Evolutionary conservation across 495 filamentous ascomycete species (phyloP).

Genomic region (Lophiotrema nucula): DNA sequence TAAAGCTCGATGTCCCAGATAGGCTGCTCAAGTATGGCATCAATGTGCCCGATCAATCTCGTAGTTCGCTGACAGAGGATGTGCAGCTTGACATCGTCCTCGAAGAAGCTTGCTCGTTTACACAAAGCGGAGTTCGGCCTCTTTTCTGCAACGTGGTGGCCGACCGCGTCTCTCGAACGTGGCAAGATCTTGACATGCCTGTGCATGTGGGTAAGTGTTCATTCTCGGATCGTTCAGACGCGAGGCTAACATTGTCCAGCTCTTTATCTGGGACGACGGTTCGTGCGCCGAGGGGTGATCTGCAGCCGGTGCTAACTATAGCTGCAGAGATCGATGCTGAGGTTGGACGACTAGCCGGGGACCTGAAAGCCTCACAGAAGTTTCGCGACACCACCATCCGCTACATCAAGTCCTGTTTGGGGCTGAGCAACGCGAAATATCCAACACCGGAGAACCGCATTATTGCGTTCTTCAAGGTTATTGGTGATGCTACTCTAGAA

Average conservation of each 20-base stretch:
- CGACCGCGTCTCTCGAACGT: neutral
- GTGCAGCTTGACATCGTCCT: conserved; percentile 1
- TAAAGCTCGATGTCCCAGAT: conserved; percentile 6
- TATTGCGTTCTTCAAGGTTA: conserved; percentile 10
- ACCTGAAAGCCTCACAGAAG: conserved; percentile 2
- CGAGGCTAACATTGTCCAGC: conserved; percentile 3
- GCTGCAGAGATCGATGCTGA: conserved; percentile 20
- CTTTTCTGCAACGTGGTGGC: conserved; percentile 8
- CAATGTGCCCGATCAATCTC: neutral
- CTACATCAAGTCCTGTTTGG: conserved; percentile 5
- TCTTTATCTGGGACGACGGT: conserved; percentile 40
- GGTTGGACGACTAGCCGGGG: conserved; percentile 9
- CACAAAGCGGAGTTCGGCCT: conserved; percentile 1
- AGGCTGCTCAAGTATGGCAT: conserved; percentile 3
- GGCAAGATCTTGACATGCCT: conserved; percentile 26
- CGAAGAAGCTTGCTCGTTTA: neutral
- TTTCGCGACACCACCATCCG: conserved; percentile 11
- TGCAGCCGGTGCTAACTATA: neutral
- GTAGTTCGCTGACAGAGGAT: neutral
- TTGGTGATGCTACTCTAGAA: conserved; percentile 1
- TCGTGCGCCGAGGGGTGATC: neutral
- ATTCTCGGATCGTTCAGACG: neutral
- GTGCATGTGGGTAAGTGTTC: conserved; percentile 33
- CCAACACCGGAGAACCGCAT: conserved; percentile 2
- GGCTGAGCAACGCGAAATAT: neutral